Evolutionary conservation across 495 filamentous ascomycete species (phyloP), one percentile per base, ranked within the genome.

Genomic region (Penicillium antarcticum): DNA sequence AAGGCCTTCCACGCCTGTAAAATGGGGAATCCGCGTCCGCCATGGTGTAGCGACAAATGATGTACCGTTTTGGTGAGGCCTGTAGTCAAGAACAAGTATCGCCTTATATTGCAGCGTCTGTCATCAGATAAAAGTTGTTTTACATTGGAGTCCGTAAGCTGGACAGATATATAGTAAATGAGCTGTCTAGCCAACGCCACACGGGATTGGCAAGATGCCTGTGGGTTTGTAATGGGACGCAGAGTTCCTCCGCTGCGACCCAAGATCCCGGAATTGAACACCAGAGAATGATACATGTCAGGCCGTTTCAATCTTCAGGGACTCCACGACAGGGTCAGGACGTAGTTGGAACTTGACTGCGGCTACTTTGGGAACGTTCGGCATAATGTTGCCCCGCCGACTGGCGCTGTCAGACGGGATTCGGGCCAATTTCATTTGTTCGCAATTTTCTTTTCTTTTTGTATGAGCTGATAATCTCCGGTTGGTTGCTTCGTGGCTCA

Each of bases 361-460:
- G 19, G 35, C 13, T 9, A 26, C 12, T 2, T 52, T 45, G 26
- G 47, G 16, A 36, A 34, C 29, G 10, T 48, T 52, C 56, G 56
- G 56, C 21, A 6, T 5, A 61, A 57, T 34, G 26, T 29, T 29
- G 47, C 33, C 12, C 44, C 33, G 34, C 58, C 55, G 48, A 42
- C 3, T 4, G 34, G 2, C 13, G 41, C 45, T 10, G 19, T 51
- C 42, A 56, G 40, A 29, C 52, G 49, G 50, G 10, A 10, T 17
- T 53, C 55, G 56, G 53, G 32, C 17, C 17, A 56, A 57, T 14
- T 44, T 18, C 16, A 14, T 26, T 26, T 6, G 1, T n/a, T 19
- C 40, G 14, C 9, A 5, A 17, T 39, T 21, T 16, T 26, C 23
- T 10, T 37, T 26, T 26, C 1, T 7, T 11, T 42, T 29, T 8